These are phyloP conservation scores for Penicillium simplicissimum DNA, from an alignment of 495 filamentous ascomycete genomes.

Conservation along the genomic window DNA sequence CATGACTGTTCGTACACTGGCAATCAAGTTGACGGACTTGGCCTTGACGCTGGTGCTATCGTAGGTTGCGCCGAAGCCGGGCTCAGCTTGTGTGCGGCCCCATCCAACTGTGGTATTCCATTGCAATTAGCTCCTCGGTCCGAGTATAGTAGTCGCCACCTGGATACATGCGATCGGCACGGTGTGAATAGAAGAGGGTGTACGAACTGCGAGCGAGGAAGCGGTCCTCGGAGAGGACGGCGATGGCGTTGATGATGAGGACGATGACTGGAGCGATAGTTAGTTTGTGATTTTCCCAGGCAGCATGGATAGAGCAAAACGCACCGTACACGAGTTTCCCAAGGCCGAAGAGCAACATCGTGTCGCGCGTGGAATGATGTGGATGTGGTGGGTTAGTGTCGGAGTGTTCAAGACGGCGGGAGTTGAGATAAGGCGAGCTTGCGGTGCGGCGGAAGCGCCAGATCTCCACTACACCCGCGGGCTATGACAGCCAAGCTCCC, in stretches of 20 bases:
- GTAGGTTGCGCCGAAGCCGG: constrained; percentile 69
- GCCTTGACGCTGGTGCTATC: constrained; percentile 81
- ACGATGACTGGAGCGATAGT: constrained; percentile 59
- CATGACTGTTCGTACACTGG: constrained; percentile 89
- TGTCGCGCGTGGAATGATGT: constrained; percentile 32
- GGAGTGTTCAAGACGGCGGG: constrained; percentile 11
- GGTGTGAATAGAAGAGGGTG: constrained; percentile 8
- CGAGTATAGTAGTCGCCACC: not conserved
- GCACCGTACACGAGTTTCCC: constrained; percentile 74
- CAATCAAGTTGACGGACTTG: constrained; percentile 84
- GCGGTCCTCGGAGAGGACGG: constrained; percentile 94
- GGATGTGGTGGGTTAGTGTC: constrained; percentile 10
- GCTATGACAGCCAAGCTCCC: not conserved
- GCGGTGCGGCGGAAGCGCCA: constrained; percentile 31
- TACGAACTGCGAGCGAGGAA: constrained; percentile 90
- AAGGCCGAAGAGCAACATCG: constrained; percentile 69
- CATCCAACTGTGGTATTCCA: constrained; percentile 65
- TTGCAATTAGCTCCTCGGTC: not conserved
- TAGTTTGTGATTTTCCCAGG: not conserved
- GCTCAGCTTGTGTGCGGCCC: constrained; percentile 65
- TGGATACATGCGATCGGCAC: not conserved
- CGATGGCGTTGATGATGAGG: constrained; percentile 91
- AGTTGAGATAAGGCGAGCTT: constrained; percentile 15
- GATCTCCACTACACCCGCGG: constrained; percentile 26
- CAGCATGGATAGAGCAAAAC: no score